These are phyloP conservation scores for Xylariaceae sp. DNA, from an alignment of 2,329 filamentous ascomycete species.

Conservation along the genomic window DNA sequence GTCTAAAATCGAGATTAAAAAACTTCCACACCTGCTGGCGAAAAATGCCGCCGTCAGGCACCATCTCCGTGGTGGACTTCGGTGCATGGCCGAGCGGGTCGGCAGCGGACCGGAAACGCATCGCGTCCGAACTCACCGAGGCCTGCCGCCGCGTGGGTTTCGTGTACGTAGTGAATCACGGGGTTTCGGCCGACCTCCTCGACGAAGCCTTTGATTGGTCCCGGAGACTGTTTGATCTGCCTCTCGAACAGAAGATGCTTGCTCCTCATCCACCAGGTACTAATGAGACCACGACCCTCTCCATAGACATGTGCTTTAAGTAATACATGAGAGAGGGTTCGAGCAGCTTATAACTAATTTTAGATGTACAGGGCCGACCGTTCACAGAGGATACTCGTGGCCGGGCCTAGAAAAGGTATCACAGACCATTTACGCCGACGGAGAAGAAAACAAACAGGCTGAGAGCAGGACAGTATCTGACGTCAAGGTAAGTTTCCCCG, in stretches of 20 bases:
- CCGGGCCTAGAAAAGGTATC: constrained; percentile 60
- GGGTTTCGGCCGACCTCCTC: constrained; percentile 42
- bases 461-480: constrained; percentile 54
- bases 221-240: constrained; percentile 41
- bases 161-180: constrained; percentile 39
- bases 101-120: constrained; percentile 29
- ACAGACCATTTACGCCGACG: constrained; percentile 48
- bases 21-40: too few relatives aligned
- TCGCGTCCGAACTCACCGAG: constrained; percentile 37
- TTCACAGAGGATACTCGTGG: constrained; percentile 63
- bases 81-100: constrained; percentile 31
- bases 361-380: constrained; percentile 45
- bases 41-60: not conserved
- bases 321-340: not conserved
- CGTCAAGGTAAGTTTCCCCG: constrained; percentile 53
- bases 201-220: constrained; percentile 47
- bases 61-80: constrained; percentile 39
- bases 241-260: constrained; percentile 43
- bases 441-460: constrained; percentile 48
- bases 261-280: constrained; percentile 44
- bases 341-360: not conserved
- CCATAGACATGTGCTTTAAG: not conserved
- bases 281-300: not conserved
- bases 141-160: constrained; percentile 44
- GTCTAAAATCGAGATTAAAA: too few relatives aligned